Base-by-base conservation (phyloP, 345 rosid genomes). In the Passiflora organensis region DNA sequence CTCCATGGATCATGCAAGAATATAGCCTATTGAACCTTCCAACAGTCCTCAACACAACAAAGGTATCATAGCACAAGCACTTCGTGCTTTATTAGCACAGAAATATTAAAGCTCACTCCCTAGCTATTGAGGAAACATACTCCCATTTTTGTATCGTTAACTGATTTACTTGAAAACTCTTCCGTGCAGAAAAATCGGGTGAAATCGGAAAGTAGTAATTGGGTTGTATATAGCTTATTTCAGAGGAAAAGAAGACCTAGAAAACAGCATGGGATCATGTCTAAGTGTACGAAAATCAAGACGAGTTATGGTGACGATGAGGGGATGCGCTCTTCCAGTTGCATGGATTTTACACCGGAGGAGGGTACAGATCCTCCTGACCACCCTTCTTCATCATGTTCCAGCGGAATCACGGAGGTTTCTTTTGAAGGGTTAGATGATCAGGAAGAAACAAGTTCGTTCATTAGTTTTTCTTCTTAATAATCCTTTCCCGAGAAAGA, bases 1-100 rank as follows among this genome's bases (percentile, higher is more conserved):
- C 68, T 5, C n/a, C 59, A 41, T 91, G 98, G 98, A 19, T 73
- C 60, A 71, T 91, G 90, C 83, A 77, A 24, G 82, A 88, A 57
- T 82, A 77, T 52, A 64, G 62, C 66, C 88, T 80, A 65, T 44
- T 53, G 0, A 77, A 62, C 41, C 39, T 57, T 47, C 34, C 46
- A 24, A 38, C 53, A 34, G 25, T 20, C 65, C 43, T 53, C 13
- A 39, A 34, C 42, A 63, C 68, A 47, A 43, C 65, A 39, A 68
- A 68, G 80, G 76, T 58, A 50, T 28, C 34, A 28, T 28, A 28
- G 34, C 34, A 28, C n/a, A n/a, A n/a, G n/a, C n/a, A n/a, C n/a
- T n/a, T n/a, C n/a, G n/a, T n/a, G n/a, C n/a, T n/a, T n/a, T n/a
- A n/a, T n/a, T n/a, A n/a, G n/a, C n/a, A n/a, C n/a, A n/a, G n/a